Evolutionary conservation across 2,329 filamentous ascomycete species (phyloP).

Genomic region (Colletotrichum aenigma): DNA sequence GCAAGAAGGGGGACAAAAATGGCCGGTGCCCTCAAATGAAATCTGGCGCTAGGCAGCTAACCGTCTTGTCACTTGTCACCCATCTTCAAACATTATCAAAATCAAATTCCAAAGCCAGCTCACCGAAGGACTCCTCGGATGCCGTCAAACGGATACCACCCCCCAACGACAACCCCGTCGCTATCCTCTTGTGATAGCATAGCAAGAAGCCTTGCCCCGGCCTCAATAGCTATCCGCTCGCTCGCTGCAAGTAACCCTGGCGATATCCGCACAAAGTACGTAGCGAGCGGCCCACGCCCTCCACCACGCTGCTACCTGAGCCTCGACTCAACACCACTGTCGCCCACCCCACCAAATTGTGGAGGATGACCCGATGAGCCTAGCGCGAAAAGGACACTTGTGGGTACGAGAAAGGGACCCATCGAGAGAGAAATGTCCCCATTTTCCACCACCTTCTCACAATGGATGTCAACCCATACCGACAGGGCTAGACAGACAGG

Average conservation of each 20-base stretch:
- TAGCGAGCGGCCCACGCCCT: background rate
- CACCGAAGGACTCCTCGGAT: background rate
- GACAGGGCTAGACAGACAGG: background rate
- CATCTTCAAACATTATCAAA: background rate
- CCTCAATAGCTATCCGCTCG: background rate
- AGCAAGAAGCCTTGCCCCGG: background rate
- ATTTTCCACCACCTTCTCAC: background rate
- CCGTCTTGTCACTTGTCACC: background rate
- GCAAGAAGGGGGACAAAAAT: background rate
- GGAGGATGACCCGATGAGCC: slow-evolving; percentile 4
- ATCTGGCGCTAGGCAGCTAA: background rate
- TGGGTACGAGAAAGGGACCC: background rate
- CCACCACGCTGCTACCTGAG: background rate
- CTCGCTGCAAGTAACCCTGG: background rate
- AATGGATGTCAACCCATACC: background rate
- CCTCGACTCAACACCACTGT: background rate
- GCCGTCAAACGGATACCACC: background rate
- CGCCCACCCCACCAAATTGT: background rate
- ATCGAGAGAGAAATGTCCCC: background rate
- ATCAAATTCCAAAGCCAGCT: background rate
- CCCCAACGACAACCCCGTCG: background rate
- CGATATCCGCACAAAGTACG: background rate
- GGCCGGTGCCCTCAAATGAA: background rate
- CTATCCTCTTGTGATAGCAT: background rate
- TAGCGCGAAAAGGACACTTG: background rate